These are phyloP conservation scores for Lachnellula hyalina DNA, from an alignment of 2,329 filamentous ascomycete genomes.

Conservation along the genomic window DNA sequence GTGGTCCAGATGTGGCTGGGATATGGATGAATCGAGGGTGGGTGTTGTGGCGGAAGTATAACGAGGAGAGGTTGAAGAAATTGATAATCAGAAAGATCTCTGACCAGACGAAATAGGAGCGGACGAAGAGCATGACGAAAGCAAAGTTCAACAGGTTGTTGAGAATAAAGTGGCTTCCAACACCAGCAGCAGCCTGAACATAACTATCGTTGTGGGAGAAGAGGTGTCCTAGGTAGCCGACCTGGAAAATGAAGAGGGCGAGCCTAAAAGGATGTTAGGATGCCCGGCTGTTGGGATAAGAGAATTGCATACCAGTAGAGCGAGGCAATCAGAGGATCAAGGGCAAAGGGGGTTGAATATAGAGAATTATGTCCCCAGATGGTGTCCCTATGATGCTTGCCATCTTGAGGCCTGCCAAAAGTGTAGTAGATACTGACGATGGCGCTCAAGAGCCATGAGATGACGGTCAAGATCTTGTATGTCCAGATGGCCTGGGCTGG, in stretches of 20 bases:
- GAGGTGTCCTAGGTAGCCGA: slow-evolving; percentile 70
- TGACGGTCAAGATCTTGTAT: slow-evolving; percentile 70
- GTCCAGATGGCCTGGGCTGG: slow-evolving; percentile 54
- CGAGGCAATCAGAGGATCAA: slow-evolving; percentile 58
- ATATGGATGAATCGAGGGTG: slow-evolving; percentile 72
- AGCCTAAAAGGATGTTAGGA: slow-evolving; percentile 44
- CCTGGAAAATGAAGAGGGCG: slow-evolving; percentile 68
- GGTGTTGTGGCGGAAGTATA: slow-evolving; percentile 75
- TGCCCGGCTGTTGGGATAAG: no score
- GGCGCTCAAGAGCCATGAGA: slow-evolving; percentile 71
- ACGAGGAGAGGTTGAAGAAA: slow-evolving; percentile 70
- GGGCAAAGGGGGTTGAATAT: slow-evolving; percentile 66
- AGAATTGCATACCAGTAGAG: slow-evolving; percentile 65
- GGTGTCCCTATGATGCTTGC: slow-evolving; percentile 47
- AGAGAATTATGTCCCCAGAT: slow-evolving; percentile 71
- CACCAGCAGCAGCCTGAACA: slow-evolving; percentile 65
- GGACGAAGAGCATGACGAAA: slow-evolving; percentile 79
- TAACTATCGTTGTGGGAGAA: slow-evolving; percentile 61
- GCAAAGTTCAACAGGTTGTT: slow-evolving; percentile 79
- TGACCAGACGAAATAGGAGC: slow-evolving; percentile 67
- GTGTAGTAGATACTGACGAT: slow-evolving; percentile 71
- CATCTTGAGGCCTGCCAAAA: slow-evolving; percentile 56
- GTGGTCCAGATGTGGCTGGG: slow-evolving; percentile 67
- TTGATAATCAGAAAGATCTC: slow-evolving; percentile 74
- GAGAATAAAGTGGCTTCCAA: slow-evolving; percentile 78